phyloP scores from a whole-genome alignment of 768 basidiomycete genomes.

The Trametes gibbosa region DNA sequence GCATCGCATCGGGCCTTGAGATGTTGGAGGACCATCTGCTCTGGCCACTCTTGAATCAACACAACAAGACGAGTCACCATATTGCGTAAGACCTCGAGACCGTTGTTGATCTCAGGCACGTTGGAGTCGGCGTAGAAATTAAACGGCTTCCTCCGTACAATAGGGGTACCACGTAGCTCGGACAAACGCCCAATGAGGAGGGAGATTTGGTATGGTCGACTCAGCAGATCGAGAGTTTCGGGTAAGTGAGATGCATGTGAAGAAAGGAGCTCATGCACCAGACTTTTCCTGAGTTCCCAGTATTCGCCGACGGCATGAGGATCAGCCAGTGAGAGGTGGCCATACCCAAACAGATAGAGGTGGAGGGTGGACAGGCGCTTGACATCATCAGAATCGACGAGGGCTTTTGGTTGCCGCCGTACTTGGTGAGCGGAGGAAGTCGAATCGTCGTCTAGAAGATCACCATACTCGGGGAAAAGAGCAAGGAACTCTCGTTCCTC shows the following conservation, averaged over 20 bases:
- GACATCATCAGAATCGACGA: slow-evolving; percentile 37
- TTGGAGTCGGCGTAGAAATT: slow-evolving; percentile 87
- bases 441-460: slow-evolving; percentile 39
- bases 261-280: slow-evolving; percentile 18
- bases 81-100: slow-evolving; percentile 44
- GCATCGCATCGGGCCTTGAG: slow-evolving; percentile 67
- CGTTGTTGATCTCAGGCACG: slow-evolving; percentile 65
- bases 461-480: slow-evolving; percentile 84
- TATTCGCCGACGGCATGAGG: slow-evolving; percentile 28
- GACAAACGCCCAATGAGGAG: slow-evolving; percentile 40
- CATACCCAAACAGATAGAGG: slow-evolving; percentile 37
- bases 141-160: slow-evolving; percentile 33
- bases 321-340: slow-evolving; percentile 19
- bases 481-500: slow-evolving; percentile 83
- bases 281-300: not conserved
- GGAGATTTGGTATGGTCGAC: slow-evolving; percentile 49
- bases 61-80: slow-evolving; percentile 51
- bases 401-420: slow-evolving; percentile 6
- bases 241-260: slow-evolving; percentile 1
- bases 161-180: slow-evolving; percentile 29
- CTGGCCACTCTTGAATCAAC: slow-evolving; percentile 85
- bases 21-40: slow-evolving; percentile 95
- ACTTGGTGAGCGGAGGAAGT: not conserved
- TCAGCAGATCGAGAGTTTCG: slow-evolving; percentile 45
- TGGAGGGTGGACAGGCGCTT: slow-evolving; percentile 48